A percentile compares a stretch with the other conserved stretches of the same genome.
Conservation (phyloP, 2,329 filamentous ascomycete species). For the Botrytis aclada region DNA sequence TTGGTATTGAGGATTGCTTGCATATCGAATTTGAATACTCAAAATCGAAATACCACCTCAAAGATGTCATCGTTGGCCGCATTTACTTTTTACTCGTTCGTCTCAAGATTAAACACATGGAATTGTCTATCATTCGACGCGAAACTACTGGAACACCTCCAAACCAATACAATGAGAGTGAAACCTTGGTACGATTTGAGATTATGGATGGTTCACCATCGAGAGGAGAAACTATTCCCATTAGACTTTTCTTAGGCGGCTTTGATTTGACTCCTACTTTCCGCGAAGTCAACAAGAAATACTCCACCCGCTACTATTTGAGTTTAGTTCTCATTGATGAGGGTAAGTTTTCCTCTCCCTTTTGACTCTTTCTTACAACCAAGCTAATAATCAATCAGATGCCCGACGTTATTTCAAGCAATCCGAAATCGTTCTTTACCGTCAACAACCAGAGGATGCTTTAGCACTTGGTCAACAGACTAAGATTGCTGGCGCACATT, state of each 20-base stretch:
- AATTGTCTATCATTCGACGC: slow-evolving; percentile 92
- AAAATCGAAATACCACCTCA: slow-evolving; percentile 98
- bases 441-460: slow-evolving; percentile 65
- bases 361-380: slow-evolving; percentile 13
- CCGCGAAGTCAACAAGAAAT: slow-evolving; percentile 99
- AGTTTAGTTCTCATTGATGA: slow-evolving; percentile 95
- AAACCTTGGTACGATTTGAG: slow-evolving; percentile 96
- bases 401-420: slow-evolving; percentile 98
- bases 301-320: slow-evolving; percentile 95
- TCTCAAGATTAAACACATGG: slow-evolving; percentile 99
- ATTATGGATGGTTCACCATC: slow-evolving; percentile 99
- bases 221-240: slow-evolving; percentile 88
- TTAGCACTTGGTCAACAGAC: slow-evolving; percentile 37
- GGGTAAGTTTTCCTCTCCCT: slow-evolving; percentile 49
- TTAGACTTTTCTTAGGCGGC: slow-evolving; percentile 91
- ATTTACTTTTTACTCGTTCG: slow-evolving; percentile 98
- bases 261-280: slow-evolving; percentile 98
- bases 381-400: slow-evolving; percentile 50
- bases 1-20: slow-evolving; percentile 97
- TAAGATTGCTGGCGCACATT: slow-evolving; percentile 37
- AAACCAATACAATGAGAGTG: slow-evolving; percentile 99
- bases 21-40: slow-evolving; percentile 99
- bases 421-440: slow-evolving; percentile 94
- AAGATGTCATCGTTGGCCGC: slow-evolving; percentile 96
- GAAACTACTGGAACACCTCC: slow-evolving; percentile 96